A percentile compares a stretch with the other conserved stretches of the same genome.
Conservation (phyloP, 2,329 filamentous ascomycete species). For the Didymella segeticola region DNA sequence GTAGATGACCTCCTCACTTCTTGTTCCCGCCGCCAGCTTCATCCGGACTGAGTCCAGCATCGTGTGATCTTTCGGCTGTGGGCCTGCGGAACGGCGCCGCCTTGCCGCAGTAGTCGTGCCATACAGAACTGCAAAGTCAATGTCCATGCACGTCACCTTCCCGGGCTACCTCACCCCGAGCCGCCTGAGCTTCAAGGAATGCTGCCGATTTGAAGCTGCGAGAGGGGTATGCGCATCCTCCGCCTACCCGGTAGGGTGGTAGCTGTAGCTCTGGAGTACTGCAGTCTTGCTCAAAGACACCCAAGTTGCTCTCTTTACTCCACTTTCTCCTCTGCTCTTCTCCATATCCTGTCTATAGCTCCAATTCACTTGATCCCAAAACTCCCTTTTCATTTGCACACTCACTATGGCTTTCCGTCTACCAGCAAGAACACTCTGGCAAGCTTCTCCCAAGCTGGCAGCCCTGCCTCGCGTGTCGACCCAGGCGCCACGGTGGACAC, state of each 20-base stretch:
- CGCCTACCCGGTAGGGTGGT: constrained; percentile 29
- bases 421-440: constrained; percentile 29
- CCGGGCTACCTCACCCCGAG: constrained; percentile 21
- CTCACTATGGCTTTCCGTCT: constrained; percentile 32
- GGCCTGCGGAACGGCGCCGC: constrained; percentile 4
- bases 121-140: constrained; percentile 6
- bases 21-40: constrained; percentile 13
- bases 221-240: constrained; percentile 39
- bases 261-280: constrained; percentile 8
- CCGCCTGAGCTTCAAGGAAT: constrained; percentile 9
- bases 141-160: constrained; percentile 16
- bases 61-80: constrained; percentile 1
- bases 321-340: no score
- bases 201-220: constrained; percentile 13
- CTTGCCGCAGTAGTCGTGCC: neutral
- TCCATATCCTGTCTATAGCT: neutral
- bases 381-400: neutral
- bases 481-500: constrained; percentile 27
- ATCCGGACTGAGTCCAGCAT: constrained; percentile 3
- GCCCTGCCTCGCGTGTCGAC: constrained; percentile 19
- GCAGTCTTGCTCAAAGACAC: constrained; percentile 9
- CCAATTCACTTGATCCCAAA: neutral
- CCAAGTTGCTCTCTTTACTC: neutral
- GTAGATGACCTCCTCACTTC: constrained; percentile 3
- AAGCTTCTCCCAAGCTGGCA: constrained; percentile 23